Evolutionary conservation across 2,329 filamentous ascomycete species (phyloP), one percentile per base, ranked within the genome.

Genomic region (Capronia americana): DNA sequence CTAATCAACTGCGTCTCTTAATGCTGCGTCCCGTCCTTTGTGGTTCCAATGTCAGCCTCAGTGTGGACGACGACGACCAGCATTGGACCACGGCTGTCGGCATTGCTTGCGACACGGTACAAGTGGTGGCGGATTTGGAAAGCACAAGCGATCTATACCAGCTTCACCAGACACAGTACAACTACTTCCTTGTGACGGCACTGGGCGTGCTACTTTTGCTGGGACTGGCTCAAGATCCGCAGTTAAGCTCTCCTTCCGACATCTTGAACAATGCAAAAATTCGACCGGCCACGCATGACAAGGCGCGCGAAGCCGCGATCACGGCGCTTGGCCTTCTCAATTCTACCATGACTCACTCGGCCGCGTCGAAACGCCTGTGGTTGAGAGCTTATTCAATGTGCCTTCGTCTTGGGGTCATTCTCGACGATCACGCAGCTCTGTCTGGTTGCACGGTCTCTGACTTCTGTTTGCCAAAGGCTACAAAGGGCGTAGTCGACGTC

Each of bases 121-220:
- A 54, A n/a, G 26, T 30, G 12, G 51, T 54, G 51, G 51, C 51
- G 4, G 23, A 54, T 54, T 17, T 54, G 23, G 51, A 54, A 54
- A 54, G 51, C 51, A 54, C 51, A 28, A 54, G 51, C 30, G 20
- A 54, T 54, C 51, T 54, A 26, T 54, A 54, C 26, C 20, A 54
- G 23, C 7, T 26, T 17, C 51, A 54, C 51, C 51, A 54, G 51
- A 54, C 51, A 54, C 51, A 54, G 51, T 54, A 54, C 51, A 54
- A 54, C 51, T 54, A 54, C 51, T 54, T 54, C n/a, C 51, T 54
- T 26, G 51, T 54, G 20, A 54, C 51, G 26, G 51, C 51, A 32
- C 51, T 54, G 7, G 51, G 51, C 10, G 17, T 54, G 51, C 24
- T 54, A 24, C 51, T 54, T 54, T 17, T 54, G 3, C 51, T 26